phyloP scores from a whole-genome alignment of 1,139 yeast genomes.

The Blastobotrys apis region DNA sequence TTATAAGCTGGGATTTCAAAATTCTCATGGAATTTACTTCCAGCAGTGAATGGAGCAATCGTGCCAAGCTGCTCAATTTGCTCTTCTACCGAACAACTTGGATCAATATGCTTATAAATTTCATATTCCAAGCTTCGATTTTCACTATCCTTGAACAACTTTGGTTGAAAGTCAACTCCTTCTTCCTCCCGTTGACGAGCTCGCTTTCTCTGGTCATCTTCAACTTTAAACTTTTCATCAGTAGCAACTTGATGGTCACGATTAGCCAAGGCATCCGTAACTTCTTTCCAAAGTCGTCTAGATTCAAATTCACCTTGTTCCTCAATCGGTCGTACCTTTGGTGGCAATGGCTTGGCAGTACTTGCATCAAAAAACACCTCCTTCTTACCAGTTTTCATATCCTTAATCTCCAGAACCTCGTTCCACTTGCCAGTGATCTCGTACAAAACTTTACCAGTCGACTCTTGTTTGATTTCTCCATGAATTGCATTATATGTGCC shows the following conservation, averaged over 20 bases:
- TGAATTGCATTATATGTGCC: conserved; percentile 90
- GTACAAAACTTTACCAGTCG: conserved; percentile 53
- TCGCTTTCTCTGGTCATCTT: conserved; percentile 68
- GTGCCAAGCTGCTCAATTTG: conserved; percentile 55
- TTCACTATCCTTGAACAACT: conserved; percentile 53
- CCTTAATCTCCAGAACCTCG: conserved; percentile 69
- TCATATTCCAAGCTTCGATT: conserved; percentile 49
- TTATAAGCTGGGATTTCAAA: conserved; percentile 67
- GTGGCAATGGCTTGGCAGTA: conserved; percentile 49
- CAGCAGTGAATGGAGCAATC: conserved; percentile 69
- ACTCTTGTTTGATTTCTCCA: conserved; percentile 58
- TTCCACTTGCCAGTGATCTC: conserved; percentile 91
- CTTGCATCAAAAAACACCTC: conserved; percentile 60
- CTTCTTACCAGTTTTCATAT: conserved; percentile 47
- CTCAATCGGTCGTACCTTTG: conserved; percentile 68
- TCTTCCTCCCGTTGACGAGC: conserved; percentile 74
- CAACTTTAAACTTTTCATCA: conserved; percentile 78
- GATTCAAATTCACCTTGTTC: conserved; percentile 84
- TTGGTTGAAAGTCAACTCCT: conserved; percentile 78
- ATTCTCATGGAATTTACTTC: conserved; percentile 58
- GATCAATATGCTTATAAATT: conserved; percentile 56
- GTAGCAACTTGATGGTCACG: conserved; percentile 83
- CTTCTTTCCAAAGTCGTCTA: conserved; percentile 75
- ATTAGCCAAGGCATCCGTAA: conserved; percentile 67
- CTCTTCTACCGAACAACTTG: conserved; percentile 43